Evolutionary conservation across 768 basidiomycete species (phyloP).

Genomic region (Lenzites betulinus): DNA sequence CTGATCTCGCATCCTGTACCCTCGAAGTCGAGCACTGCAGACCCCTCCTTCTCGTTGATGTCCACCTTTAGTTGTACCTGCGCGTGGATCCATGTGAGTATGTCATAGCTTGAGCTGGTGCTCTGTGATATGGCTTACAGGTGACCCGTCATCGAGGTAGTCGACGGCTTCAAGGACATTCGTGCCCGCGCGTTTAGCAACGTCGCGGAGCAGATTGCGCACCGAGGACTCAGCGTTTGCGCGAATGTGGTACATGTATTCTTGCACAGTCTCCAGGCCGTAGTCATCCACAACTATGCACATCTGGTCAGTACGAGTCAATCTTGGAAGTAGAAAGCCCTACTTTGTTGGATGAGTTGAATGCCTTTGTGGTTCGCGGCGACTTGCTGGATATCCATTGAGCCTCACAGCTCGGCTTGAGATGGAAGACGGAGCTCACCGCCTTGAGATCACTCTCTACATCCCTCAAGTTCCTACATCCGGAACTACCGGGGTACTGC

Average conservation of each 20-base stretch:
- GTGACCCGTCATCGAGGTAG: slow-evolving; percentile 86
- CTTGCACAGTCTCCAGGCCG: slow-evolving; percentile 81
- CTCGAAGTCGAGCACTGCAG: slow-evolving; percentile 82
- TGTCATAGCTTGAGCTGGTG: neutral
- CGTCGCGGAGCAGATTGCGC: slow-evolving; percentile 74
- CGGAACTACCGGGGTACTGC: slow-evolving; percentile 81
- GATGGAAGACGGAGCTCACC: slow-evolving; percentile 42
- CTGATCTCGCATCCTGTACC: slow-evolving; percentile 84
- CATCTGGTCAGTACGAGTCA: slow-evolving; percentile 12
- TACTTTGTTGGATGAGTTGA: slow-evolving; percentile 79
- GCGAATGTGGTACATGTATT: slow-evolving; percentile 92
- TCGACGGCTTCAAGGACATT: slow-evolving; percentile 72
- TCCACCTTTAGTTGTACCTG: slow-evolving; percentile 76
- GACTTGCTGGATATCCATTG: slow-evolving; percentile 65
- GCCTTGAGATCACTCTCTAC: slow-evolving; percentile 93
- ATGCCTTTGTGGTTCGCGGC: slow-evolving; percentile 93
- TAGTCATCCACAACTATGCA: slow-evolving; percentile 83
- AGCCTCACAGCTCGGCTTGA: neutral
- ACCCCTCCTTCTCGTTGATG: slow-evolving; percentile 73
- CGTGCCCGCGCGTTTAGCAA: slow-evolving; percentile 66
- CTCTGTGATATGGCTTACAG: slow-evolving; percentile 45
- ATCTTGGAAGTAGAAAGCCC: slow-evolving; percentile 22
- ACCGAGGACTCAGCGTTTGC: slow-evolving; percentile 88
- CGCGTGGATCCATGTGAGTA: neutral
- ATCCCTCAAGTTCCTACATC: slow-evolving; percentile 83